phyloP scores from a whole-genome alignment of 1,139 yeast species.

The Candida sp. region DNA sequence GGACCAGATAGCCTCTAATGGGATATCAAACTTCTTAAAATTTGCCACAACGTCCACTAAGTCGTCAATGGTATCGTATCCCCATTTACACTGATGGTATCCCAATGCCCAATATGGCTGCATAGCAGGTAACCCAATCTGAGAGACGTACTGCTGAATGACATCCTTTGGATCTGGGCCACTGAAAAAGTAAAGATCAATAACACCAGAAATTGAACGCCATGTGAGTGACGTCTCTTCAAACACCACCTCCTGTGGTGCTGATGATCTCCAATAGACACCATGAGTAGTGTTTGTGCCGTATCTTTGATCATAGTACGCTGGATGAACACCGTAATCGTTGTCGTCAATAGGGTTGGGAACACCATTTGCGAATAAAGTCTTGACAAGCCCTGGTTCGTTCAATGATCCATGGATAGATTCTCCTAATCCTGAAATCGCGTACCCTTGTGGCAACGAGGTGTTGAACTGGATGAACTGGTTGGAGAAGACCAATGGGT shows the following conservation, averaged over 20 bases:
- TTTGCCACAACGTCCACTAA: conserved; percentile 21
- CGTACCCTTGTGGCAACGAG: conserved; percentile 27
- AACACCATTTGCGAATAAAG: conserved; percentile 24
- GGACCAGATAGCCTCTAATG: conserved; percentile 26
- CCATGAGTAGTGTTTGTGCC: conserved; percentile 24
- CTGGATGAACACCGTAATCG: conserved; percentile 27
- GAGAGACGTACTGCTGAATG: conserved; percentile 27
- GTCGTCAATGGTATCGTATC: conserved; percentile 21
- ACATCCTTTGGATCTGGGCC: conserved; percentile 35
- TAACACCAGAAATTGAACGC: conserved; percentile 30
- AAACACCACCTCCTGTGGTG: conserved; percentile 24
- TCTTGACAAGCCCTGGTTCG: conserved; percentile 30
- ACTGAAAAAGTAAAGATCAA: conserved; percentile 35
- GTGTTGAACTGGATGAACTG: conserved; percentile 35
- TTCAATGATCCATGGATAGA: conserved; percentile 30
- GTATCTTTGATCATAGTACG: conserved; percentile 24
- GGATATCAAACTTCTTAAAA: conserved; percentile 22
- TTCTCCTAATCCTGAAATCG: conserved; percentile 34
- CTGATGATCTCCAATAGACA: conserved; percentile 27
- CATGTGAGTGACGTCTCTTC: conserved; percentile 25
- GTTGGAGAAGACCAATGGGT: conserved; percentile 33
- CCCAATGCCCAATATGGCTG: conserved; percentile 30
- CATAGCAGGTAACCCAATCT: conserved; percentile 24
- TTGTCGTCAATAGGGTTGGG: conserved; percentile 28
- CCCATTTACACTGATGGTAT: conserved; percentile 28